phyloP scores from a whole-genome alignment of 2,329 filamentous ascomycete genomes.

The Claviceps sp. region DNA sequence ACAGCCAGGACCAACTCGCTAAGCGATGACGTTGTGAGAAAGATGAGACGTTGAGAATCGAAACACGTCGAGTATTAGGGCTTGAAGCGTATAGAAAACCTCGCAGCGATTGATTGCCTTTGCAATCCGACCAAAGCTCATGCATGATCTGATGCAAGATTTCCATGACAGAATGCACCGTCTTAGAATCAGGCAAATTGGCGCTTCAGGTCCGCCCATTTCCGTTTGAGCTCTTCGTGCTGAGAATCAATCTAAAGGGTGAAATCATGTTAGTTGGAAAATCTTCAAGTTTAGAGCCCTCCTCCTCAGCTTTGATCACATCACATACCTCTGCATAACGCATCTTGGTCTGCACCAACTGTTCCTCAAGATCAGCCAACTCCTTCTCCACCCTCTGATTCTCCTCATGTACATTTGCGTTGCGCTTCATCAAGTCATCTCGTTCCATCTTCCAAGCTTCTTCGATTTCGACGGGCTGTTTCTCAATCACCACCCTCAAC shows the following conservation, averaged over 20 bases:
- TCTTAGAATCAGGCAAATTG: slow-evolving; percentile 28
- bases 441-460: slow-evolving; percentile 69
- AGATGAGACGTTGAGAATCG: too few relatives aligned
- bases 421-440: slow-evolving; percentile 82
- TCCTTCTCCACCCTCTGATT: slow-evolving; percentile 82
- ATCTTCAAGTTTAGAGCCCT: rapidly evolving
- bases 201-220: slow-evolving; percentile 56
- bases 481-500: slow-evolving; percentile 74
- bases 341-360: slow-evolving; percentile 89
- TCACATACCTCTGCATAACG: slow-evolving; percentile 78
- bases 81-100: too few relatives aligned
- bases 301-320: too few relatives aligned
- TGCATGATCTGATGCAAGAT: neutral
- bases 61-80: too few relatives aligned
- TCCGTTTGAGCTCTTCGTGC: slow-evolving; percentile 56
- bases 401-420: slow-evolving; percentile 86
- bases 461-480: slow-evolving; percentile 81
- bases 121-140: too few relatives aligned
- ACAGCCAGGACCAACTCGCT: too few relatives aligned
- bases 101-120: too few relatives aligned
- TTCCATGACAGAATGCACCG: neutral
- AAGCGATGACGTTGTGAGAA: too few relatives aligned
- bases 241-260: slow-evolving; percentile 44
- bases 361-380: slow-evolving; percentile 80
- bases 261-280: neutral